These are phyloP conservation scores for Cicer bijugum DNA, from an alignment of 306 rosid genomes.

Conservation along the genomic window DNA sequence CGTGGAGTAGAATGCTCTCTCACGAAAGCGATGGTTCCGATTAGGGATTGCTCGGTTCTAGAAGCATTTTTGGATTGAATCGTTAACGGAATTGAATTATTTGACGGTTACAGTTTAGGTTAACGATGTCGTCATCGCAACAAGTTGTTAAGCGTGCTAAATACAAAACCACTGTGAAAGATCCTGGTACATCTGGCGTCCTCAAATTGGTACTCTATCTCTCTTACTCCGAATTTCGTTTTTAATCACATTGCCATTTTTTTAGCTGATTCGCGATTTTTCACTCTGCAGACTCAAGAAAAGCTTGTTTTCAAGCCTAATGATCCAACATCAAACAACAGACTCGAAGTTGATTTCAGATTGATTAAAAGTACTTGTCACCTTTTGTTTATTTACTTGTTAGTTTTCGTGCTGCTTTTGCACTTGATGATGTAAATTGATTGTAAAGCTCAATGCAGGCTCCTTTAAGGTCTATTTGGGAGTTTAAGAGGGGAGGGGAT, in stretches of 20 bases:
- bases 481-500: no score
- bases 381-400: slow-evolving; percentile 22
- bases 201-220: slow-evolving; percentile 64
- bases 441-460: background rate
- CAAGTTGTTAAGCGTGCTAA: slow-evolving; percentile 76
- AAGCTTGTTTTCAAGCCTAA: slow-evolving; percentile 69
- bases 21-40: background rate
- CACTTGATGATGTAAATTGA: background rate
- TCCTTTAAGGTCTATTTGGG: no score
- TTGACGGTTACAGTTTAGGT: background rate
- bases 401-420: slow-evolving; percentile 10
- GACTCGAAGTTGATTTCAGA: slow-evolving; percentile 69
- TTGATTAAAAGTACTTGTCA: slow-evolving; percentile 58
- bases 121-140: slow-evolving; percentile 56
- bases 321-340: slow-evolving; percentile 67
- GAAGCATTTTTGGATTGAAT: slow-evolving; percentile 2
- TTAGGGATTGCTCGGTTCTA: slow-evolving; percentile 9
- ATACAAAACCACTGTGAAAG: slow-evolving; percentile 73
- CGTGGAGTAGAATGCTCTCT: slow-evolving; percentile 6
- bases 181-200: slow-evolving; percentile 84
- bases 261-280: background rate
- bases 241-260: slow-evolving; percentile 26
- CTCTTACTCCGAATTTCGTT: background rate
- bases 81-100: slow-evolving; percentile 6
- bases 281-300: slow-evolving; percentile 56